Evolutionary conservation across 139 green algal species (phyloP), one percentile per base, ranked within the genome.

Genomic region (Tetraselmis striata): DNA sequence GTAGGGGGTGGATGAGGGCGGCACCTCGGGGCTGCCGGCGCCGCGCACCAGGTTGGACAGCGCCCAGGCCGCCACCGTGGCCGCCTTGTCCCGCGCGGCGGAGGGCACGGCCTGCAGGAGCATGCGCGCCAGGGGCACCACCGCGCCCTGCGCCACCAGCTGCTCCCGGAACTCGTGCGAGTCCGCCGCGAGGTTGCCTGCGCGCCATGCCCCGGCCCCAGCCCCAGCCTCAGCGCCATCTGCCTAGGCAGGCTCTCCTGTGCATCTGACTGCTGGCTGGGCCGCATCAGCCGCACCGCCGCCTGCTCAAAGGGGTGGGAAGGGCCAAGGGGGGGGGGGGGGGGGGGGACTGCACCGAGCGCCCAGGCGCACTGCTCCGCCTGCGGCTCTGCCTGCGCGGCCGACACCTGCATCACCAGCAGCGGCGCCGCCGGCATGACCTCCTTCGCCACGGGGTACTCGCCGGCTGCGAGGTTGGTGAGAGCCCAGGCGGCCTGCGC

Each of bases 331-430:
- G n/a, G n/a, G n/a, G n/a, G n/a, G n/a, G n/a, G n/a, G n/a, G n/a
- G n/a, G n/a, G n/a, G n/a, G n/a, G n/a, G n/a, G n/a, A n/a, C n/a
- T n/a, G n/a, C 18, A 67, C 45, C 45, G 11, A 67, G 18, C 11
- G 45, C 87, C 87, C 87, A 91, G 25, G 86, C 87, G n/a, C 83
- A 84, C 83, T 91, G 87, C 86, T 90, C 86, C 28, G 87, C 87
- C n/a, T 80, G 23, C 25, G 45, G n/a, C 5, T 26, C 76, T 2
- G 29, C 80, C 59, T 59, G 59, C 59, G 23, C n/a, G 5, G 32
- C 30, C n/a, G 58, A 76, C 30, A 91, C 82, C 0, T 84, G 45
- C 59, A 87, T 77, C 27, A 90, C 88, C 0, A 91, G 83, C 77
- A 90, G 59, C 26, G 87, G 87, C 18, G 87, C 87, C 2, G 83